Base-by-base conservation (phyloP, 2,329 filamentous ascomycete genomes). In the Alternaria atra region DNA sequence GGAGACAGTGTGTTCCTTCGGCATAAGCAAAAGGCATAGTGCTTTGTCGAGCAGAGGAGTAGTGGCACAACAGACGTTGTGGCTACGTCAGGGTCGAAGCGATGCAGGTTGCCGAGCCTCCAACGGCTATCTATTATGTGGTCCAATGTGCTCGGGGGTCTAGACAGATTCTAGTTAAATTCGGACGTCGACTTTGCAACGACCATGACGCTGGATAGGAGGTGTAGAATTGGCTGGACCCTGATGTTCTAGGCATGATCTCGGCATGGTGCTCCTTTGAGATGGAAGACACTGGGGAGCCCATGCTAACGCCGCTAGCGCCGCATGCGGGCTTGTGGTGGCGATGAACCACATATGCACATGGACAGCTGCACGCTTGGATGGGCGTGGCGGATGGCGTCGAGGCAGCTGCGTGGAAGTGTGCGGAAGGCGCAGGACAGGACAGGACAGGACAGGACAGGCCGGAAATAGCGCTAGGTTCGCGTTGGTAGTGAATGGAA, bases 241-340 rank as follows among this genome's bases (percentile, higher is more conserved):
- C 54, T 52, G 46, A 44, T 52, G 4, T 51, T 37, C 54, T 13
- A 43, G 30, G 30, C 30, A 27, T 30, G 37, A 52, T 35, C 7
- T 47, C 42, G 40, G 52, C 6, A 20, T 13, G 43, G 52, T 37
- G 29, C 40, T 43, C 29, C 29, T 53, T 53, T 35, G 27, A 44
- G 37, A 20, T 52, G 8, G 37, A 3, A 20, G 39, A 10, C 12
- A 4, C 25, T 30, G 43, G 43, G n/a, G 15, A 47, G 37, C 1
- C 4, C 27, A 13, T 12, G 12, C 12, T 15, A 42, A 42, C 0
- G 10, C 5, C n/a, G 20, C 39, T 42, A 42, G 39, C 9, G 0
- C 4, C n/a, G n/a, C 6, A 7, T 40, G 20, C n/a, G n/a, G 37
- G 10, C n/a, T 4, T n/a, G 37, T 37, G n/a, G 37, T 40, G 37